Percentiles rank a stretch among this genome's conserved stretches.
These are phyloP conservation scores for Cryptococcus deneoformans DNA, from an alignment of 1,284 basidiomycete species.

Conservation along the genomic window DNA sequence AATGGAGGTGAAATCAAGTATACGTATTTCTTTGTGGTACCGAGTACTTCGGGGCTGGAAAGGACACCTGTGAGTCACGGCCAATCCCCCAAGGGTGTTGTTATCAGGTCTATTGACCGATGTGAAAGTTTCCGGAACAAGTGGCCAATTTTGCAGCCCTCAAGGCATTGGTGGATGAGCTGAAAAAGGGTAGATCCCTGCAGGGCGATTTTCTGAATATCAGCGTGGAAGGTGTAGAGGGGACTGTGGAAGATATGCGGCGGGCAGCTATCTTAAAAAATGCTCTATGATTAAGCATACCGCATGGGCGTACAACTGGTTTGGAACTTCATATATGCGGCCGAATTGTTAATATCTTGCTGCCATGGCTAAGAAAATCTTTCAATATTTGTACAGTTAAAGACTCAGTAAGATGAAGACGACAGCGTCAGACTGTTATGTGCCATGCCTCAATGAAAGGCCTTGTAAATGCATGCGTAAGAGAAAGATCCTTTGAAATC, in stretches of 20 bases:
- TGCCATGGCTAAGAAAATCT: too few relatives aligned
- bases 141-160: slow-evolving; percentile 28
- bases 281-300: too few relatives aligned
- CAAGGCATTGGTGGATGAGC: slow-evolving; percentile 9
- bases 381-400: too few relatives aligned
- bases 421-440: too few relatives aligned
- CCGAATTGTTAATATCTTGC: too few relatives aligned
- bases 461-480: background rate
- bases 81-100: background rate
- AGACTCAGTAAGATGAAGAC: too few relatives aligned
- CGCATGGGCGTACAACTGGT: too few relatives aligned
- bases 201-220: slow-evolving; percentile 20
- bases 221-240: slow-evolving; percentile 16
- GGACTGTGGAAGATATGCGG: slow-evolving; percentile 21
- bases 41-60: slow-evolving; percentile 48
- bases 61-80: slow-evolving; percentile 35
- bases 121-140: slow-evolving; percentile 27
- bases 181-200: slow-evolving; percentile 7
- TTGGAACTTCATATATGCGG: too few relatives aligned
- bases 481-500: background rate
- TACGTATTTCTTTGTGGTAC: slow-evolving; percentile 49
- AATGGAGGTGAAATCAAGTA: background rate
- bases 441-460: background rate
- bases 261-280: slow-evolving; percentile 4
- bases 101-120: background rate